Evolutionary conservation across 1,284 basidiomycete genomes (phyloP), one percentile per base, ranked within the genome.

Genomic region (Marasmius oreades): DNA sequence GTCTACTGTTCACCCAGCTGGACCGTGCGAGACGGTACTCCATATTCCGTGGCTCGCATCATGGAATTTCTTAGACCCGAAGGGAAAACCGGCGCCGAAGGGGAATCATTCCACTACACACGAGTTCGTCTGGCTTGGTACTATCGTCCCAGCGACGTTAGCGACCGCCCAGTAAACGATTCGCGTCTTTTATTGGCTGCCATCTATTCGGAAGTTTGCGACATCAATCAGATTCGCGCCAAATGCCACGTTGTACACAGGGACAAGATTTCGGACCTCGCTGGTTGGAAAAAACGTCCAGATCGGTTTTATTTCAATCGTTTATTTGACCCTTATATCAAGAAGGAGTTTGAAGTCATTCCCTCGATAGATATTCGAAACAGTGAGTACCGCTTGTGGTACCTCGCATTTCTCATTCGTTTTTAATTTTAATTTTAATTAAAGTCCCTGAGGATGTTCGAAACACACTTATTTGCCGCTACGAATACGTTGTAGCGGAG

Each of bases 331-430:
- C 93, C 95, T 46, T 98, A 98, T 75, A 93, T 98, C 72, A 95
- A 97, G 77, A 92, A 94, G 70, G 96, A 97, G 74, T 98, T 96
- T 73, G 97, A 99, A 71, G 90, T 98, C 63, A 87, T 99, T 57
- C 88, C 92, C 55, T 86, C 93, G 24, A 84, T 84, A 48, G 90
- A 90, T 66, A 86, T 97, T 57, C 85, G 88, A 64, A 99, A 99
- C 71, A 79, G 94, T 97, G 69, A 66, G 93, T 83, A 10, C 28
- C 4, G 28, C 20, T 18, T 59, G 55, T 54, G 47, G 33, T 51
- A 31, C 28, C 4, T 31, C 4, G 28, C 4, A 31, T 5, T 31
- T 5, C 28, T 31, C 10, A 10, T 31, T 10, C 10, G 10, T 5
- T 31, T 31, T 31, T 10, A 31, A 31, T 31, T 10, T 31, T 31